Percentiles rank a stretch among this genome's conserved stretches.
Conservation (phyloP, 306 rosid genomes). For the Gastrolobium villosum region DNA sequence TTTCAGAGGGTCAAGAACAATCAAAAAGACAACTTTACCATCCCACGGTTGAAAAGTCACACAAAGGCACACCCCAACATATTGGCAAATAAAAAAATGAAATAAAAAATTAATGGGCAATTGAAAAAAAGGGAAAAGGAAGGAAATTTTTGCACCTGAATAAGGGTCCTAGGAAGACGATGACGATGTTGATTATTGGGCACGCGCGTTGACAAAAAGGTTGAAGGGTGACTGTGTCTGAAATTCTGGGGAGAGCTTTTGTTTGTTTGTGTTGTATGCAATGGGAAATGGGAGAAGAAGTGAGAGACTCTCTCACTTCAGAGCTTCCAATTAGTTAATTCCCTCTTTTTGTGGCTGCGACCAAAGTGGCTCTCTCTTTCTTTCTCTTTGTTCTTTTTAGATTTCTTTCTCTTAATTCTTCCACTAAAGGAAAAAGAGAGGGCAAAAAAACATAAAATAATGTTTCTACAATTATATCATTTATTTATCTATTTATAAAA, state of each 20-base stretch:
- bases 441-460: neutral
- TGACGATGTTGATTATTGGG: neutral
- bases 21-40: constrained; percentile 42
- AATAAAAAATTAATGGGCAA: constrained; percentile 7
- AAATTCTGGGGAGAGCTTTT: neutral
- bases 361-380: constrained; percentile 23
- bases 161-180: constrained; percentile 32
- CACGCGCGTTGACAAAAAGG: constrained; percentile 38
- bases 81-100: neutral
- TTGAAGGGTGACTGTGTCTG: neutral
- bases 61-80: constrained; percentile 13
- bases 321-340: constrained; percentile 21
- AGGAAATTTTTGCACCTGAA: constrained; percentile 30
- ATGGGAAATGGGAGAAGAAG: constrained; percentile 1
- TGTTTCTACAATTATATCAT: neutral
- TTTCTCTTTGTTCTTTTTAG: neutral
- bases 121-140: constrained; percentile 12
- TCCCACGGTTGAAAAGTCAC: constrained; percentile 27
- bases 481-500: neutral
- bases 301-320: constrained; percentile 17
- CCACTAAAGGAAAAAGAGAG: neutral
- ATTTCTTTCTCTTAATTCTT: neutral
- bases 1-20: too few relatives aligned
- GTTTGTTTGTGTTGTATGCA: neutral
- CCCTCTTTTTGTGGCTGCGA: constrained; percentile 23